Percentiles rank a stretch among this genome's conserved stretches.
phyloP scores from a whole-genome alignment of 257 asterid species.

The Petrea volubilis region DNA sequence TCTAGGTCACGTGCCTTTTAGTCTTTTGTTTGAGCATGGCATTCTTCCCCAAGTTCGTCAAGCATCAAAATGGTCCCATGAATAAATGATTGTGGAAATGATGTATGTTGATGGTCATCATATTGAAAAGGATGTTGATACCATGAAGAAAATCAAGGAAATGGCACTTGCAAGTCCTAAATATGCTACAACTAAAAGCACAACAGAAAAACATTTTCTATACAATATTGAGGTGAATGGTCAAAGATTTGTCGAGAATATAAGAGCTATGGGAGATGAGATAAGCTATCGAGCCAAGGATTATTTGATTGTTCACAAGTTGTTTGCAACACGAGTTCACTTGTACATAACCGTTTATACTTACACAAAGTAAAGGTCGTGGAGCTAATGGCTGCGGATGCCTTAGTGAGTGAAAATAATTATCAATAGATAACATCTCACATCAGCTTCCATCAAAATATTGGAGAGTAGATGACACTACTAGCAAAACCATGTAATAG shows the following conservation, averaged over 20 bases:
- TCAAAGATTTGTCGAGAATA: no score
- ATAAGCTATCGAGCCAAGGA: no score
- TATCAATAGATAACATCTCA: slow-evolving; percentile 71
- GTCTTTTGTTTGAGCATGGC: no score
- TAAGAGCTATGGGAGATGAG: no score
- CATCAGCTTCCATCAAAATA: slow-evolving; percentile 78
- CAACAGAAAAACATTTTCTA: slow-evolving; percentile 73
- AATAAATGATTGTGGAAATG: slow-evolving; percentile 78
- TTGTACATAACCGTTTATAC: slow-evolving; percentile 81
- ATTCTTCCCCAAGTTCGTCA: no score
- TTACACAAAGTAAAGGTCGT: slow-evolving; percentile 98
- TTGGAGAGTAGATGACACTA: slow-evolving; percentile 96
- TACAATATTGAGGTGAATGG: no score
- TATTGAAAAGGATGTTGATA: slow-evolving; percentile 69
- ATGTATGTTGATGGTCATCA: slow-evolving; percentile 76
- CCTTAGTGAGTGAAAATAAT: slow-evolving; percentile 75
- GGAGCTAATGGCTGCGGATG: slow-evolving; percentile 89
- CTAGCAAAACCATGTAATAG: no score
- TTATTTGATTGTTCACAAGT: slow-evolving; percentile 78
- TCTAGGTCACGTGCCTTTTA: no score
- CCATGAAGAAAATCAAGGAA: slow-evolving; percentile 67
- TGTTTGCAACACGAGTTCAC: slow-evolving; percentile 91
- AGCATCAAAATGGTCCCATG: no score
- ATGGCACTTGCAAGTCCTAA: slow-evolving; percentile 84
- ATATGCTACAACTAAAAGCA: slow-evolving; percentile 41